Evolutionary conservation across 2,329 filamentous ascomycete genomes (phyloP).

Genomic region (Fusarium lyarnte): DNA sequence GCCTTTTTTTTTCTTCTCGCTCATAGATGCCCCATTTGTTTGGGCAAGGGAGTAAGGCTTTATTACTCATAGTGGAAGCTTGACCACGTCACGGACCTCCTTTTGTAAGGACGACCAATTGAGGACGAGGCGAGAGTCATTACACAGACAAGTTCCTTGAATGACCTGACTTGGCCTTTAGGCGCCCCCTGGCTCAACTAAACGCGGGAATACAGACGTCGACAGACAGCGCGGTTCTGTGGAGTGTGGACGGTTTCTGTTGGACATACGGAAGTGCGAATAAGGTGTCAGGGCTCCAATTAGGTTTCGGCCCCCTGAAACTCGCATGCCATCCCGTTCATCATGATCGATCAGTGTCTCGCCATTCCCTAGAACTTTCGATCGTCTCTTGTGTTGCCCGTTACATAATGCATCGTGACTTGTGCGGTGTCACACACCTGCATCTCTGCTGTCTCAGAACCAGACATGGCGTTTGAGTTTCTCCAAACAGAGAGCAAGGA

Average conservation of each 20-base stretch:
- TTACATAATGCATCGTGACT: conserved; percentile 11
- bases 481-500: conserved; percentile 5
- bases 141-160: not conserved
- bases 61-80: conserved; percentile 23
- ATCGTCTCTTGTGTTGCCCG: conserved; percentile 20
- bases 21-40: conserved; percentile 20
- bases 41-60: conserved; percentile 24
- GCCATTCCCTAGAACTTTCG: conserved; percentile 18
- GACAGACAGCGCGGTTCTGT: not conserved
- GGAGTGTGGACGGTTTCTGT: not conserved
- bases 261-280: conserved; percentile 11
- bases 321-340: conserved; percentile 22
- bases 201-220: not conserved
- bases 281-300: conserved; percentile 23
- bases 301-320: conserved; percentile 32
- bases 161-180: not conserved
- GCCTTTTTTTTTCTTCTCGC: conserved; percentile 13
- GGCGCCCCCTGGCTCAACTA: conserved; percentile 8
- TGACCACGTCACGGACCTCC: conserved; percentile 41
- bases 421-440: conserved; percentile 4
- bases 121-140: conserved; percentile 34
- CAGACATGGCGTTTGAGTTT: conserved; percentile 15
- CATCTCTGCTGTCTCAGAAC: conserved; percentile 18
- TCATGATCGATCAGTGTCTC: conserved; percentile 12
- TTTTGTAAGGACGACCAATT: conserved; percentile 33